Evolutionary conservation across 768 basidiomycete species (phyloP).

Genomic region (Leucocoprinus leucothites): DNA sequence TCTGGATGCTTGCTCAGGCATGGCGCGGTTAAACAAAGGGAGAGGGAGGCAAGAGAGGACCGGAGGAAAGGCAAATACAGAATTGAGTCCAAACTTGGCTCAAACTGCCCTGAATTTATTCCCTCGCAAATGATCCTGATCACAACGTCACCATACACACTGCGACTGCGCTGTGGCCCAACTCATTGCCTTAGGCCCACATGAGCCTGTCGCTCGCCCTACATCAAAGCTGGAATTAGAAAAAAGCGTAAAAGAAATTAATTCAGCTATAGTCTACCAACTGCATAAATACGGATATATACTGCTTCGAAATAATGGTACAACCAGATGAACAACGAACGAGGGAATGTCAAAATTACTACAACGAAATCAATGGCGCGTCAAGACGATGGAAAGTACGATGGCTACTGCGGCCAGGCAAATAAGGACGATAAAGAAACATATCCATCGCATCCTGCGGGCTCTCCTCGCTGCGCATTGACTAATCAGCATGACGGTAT

Average conservation of each 20-base stretch:
- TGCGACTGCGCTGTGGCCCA: background rate
- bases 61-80: background rate
- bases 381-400: conserved; percentile 49
- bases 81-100: background rate
- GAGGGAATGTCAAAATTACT: background rate
- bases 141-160: background rate
- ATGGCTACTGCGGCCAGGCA: conserved; percentile 56
- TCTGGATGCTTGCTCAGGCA: conserved; percentile 30
- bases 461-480: conserved; percentile 40
- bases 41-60: conserved; percentile 7
- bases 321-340: background rate
- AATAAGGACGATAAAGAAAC: conserved; percentile 62
- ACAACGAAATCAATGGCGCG: conserved; percentile 12
- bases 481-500: conserved; percentile 11
- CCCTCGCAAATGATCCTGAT: background rate
- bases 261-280: too few species aligned
- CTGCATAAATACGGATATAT: conserved; percentile 11
- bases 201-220: too few species aligned
- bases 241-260: too few species aligned
- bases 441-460: conserved; percentile 84
- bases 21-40: conserved; percentile 14
- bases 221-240: too few species aligned
- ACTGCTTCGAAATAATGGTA: background rate
- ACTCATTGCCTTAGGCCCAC: too few species aligned
- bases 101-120: conserved; percentile 8